These are phyloP conservation scores for Plasmodium billcollinsi DNA, from an alignment of 169 alveolate species.

Conservation along the genomic window DNA sequence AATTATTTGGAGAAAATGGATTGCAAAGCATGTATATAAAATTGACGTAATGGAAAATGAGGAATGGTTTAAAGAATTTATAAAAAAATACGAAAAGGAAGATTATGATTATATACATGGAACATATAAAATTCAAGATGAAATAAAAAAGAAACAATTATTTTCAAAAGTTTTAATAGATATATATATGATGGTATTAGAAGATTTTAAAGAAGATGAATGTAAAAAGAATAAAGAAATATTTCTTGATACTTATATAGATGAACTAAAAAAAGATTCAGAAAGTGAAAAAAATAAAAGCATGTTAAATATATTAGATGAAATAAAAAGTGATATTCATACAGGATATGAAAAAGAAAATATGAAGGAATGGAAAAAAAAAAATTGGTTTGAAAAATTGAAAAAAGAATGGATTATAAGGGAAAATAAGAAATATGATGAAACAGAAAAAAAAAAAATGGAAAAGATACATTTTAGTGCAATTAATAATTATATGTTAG, in stretches of 20 bases:
- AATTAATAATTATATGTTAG: neutral
- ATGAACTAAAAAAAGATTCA: neutral
- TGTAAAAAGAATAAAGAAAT: neutral
- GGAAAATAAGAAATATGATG: neutral
- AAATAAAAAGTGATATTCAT: neutral
- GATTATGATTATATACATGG: neutral
- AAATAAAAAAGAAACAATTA: neutral
- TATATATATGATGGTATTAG: neutral
- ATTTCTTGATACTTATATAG: neutral
- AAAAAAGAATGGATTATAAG: neutral
- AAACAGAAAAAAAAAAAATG: neutral
- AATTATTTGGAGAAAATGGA: neutral
- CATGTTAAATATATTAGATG: neutral
- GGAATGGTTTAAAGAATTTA: neutral
- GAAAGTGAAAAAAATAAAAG: neutral
- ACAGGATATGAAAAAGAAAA: neutral
- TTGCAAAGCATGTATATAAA: neutral
- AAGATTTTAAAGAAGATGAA: neutral
- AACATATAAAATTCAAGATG: neutral
- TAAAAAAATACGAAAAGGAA: neutral
- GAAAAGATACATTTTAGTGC: neutral
- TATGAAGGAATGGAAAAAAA: neutral
- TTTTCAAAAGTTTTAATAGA: neutral
- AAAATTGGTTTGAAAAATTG: neutral
- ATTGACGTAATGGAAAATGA: neutral